A percentile compares a stretch with the other conserved stretches of the same genome.
Conservation (phyloP, 139 green algal species). For the Choricystis sp. region DNA sequence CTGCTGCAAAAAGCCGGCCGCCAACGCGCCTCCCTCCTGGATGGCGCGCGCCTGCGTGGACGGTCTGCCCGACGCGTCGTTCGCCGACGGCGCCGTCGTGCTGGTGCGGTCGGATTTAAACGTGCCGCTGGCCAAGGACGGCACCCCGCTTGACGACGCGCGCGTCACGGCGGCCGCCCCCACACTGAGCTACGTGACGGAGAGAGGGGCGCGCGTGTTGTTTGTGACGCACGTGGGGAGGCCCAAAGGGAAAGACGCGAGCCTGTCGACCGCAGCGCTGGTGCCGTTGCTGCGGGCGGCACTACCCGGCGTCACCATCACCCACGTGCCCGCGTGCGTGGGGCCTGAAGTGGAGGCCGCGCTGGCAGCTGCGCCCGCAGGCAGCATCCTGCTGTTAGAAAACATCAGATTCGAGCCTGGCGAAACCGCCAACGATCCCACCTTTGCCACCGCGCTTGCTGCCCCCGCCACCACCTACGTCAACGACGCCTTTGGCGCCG, state of each 20-base stretch:
- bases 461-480: slow-evolving; percentile 85
- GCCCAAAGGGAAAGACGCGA: background rate
- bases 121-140: slow-evolving; percentile 77
- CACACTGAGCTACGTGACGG: background rate
- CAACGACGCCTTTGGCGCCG: slow-evolving; percentile 98
- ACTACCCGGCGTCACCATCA: background rate
- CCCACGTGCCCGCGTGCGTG: background rate
- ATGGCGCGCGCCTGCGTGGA: slow-evolving; percentile 28
- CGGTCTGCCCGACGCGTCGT: slow-evolving; percentile 50
- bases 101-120: slow-evolving; percentile 47
- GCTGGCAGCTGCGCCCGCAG: slow-evolving; percentile 21
- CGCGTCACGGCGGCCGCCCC: background rate
- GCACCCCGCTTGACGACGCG: background rate
- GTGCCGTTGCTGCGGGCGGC: background rate
- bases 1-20: background rate
- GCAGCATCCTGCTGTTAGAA: slow-evolving; percentile 13
- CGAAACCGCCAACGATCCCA: slow-evolving; percentile 75
- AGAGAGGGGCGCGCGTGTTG: background rate
- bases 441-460: slow-evolving; percentile 82
- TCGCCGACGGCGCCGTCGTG: background rate
- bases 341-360: slow-evolving; percentile 64
- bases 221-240: background rate
- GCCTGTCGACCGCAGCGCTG: too few relatives aligned
- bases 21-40: background rate
- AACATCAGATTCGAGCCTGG: slow-evolving; percentile 74